Percentiles rank a stretch among this genome's conserved stretches.
These are phyloP conservation scores for Eleusine coracana DNA, from an alignment of 176 grass and related monocot genomes.

Conservation along the genomic window DNA sequence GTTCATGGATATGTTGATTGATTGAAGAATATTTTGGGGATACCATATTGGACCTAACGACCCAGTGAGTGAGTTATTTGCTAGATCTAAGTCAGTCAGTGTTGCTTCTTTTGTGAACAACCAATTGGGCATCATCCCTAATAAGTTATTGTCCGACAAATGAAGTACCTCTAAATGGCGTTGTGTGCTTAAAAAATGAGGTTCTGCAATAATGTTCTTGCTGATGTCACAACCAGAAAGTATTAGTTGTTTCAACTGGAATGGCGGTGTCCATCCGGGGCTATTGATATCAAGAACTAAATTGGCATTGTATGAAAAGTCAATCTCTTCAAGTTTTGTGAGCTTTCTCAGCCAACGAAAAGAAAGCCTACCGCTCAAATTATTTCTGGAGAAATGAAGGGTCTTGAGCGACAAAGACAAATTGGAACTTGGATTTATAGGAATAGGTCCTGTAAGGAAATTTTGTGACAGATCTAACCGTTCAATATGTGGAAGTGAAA, in stretches of 20 bases:
- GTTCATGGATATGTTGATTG: conserved; percentile 25
- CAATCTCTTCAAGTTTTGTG: conserved; percentile 10
- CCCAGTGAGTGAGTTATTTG: conserved; percentile 38
- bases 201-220: conserved; percentile 2
- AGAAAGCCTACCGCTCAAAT: not conserved
- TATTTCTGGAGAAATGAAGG: not conserved
- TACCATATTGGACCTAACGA: not conserved
- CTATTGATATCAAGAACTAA: conserved; percentile 10
- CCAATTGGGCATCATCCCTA: conserved; percentile 38
- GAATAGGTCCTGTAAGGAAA: conserved; percentile 28
- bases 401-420: not conserved
- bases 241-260: conserved; percentile 14
- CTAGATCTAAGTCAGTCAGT: conserved; percentile 2
- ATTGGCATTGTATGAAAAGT: conserved; percentile 21
- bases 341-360: not conserved
- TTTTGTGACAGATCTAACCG: conserved; percentile 24
- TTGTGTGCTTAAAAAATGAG: conserved; percentile 38
- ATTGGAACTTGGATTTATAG: not conserved
- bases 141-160: conserved; percentile 40
- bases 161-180: conserved; percentile 20
- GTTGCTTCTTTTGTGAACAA: conserved; percentile 18
- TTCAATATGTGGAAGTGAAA: conserved; percentile 19
- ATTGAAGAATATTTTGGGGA: not conserved
- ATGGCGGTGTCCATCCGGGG: conserved; percentile 17
- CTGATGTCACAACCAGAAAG: conserved; percentile 44